Base-by-base conservation (phyloP, 306 rosid genomes). In the Alnus glutinosa region DNA sequence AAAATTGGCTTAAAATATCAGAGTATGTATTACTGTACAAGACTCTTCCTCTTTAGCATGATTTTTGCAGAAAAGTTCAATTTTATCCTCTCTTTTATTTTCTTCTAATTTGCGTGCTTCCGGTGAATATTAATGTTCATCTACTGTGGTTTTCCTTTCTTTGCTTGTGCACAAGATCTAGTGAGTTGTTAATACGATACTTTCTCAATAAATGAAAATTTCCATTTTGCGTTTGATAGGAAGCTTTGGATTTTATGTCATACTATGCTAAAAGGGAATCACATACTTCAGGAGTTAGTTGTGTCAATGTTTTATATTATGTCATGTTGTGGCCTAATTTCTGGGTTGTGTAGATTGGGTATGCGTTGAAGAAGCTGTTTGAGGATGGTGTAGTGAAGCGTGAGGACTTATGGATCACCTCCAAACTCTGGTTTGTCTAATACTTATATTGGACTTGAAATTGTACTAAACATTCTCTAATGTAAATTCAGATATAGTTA, bases 331-430 rank as follows among this genome's bases (percentile, higher is more conserved):
- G 68, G 52, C 73, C 19, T 57, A 7, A 18, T 39, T 77, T 44
- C 34, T 66, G 49, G 32, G 63, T 30, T 39, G 47, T 84, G 80
- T 78, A 89, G 90, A 84, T 84, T 69, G 92, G 92, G 44, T 70
- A 55, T 55, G 84, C 75, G 75, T 78, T 89, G 75, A 84, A 82
- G 74, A 82, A 84, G 72, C 79, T 86, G 75, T 88, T 88, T 79
- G 80, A 50, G 64, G 85, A 77, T 70, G 82, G 87, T 77, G 79
- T 80, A 23, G 84, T 88, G 58, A 86, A 86, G 80, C 85, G 89
- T 39, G 89, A 86, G 64, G 88, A 86, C 7, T 30, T 88, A 78
- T 88, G 81, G 83, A 84, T 88, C 74, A 86, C 92, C 52, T 86
- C 90, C 64, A 89, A 82, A 82, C 87, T 89, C 44, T 86, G 90